Evolutionary conservation across 768 basidiomycete species (phyloP), one percentile per base, ranked within the genome.

Genomic region (Harrya chromipes): DNA sequence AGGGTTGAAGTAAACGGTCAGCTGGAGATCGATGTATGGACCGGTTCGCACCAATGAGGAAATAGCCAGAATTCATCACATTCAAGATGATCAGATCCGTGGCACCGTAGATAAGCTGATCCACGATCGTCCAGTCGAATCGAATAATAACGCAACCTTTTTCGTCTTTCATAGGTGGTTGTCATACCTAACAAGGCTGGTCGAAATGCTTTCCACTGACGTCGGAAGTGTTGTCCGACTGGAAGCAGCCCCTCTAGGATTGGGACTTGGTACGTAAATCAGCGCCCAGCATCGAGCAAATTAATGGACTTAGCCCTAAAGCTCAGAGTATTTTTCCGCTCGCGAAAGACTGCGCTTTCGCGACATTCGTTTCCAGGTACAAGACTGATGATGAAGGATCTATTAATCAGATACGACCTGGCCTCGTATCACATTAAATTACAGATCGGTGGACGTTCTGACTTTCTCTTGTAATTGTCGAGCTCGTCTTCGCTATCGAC

Each of bases 31-130:
- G 47, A 34, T 39, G 14, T 14, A 20, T 46, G 13, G 29, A 53
- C 40, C 29, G 23, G 43, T 33, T 53, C 9, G 21, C 31, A 45
- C 35, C 27, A 27, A 43, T 36, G 50, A 37, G 48, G 47, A 27
- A 16, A 16, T 23, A 34, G 3, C 17, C 23, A 14, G 43, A 34
- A 33, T n/a, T 20, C 49, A 26, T 39, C 29, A 19, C 33, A 16
- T 24, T 33, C 23, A 19, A 50, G 48, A 26, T 12, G 17, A 20
- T 20, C 49, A 27, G 33, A 52, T 51, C 49, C 11, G 38, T 21
- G 13, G 37, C 27, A 24, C 21, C 21, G 27, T 49, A 29, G n/a
- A 23, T 29, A 24, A 39, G 20, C 6, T 14, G 35, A 36, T 47
- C 19, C 20, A 19, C 38, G 24, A 37, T 52, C 24, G 40, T n/a